A percentile compares a stretch with the other conserved stretches of the same genome.
Evolutionary conservation across 306 rosid species (phyloP).

Genomic region (Vigna unguiculata): DNA sequence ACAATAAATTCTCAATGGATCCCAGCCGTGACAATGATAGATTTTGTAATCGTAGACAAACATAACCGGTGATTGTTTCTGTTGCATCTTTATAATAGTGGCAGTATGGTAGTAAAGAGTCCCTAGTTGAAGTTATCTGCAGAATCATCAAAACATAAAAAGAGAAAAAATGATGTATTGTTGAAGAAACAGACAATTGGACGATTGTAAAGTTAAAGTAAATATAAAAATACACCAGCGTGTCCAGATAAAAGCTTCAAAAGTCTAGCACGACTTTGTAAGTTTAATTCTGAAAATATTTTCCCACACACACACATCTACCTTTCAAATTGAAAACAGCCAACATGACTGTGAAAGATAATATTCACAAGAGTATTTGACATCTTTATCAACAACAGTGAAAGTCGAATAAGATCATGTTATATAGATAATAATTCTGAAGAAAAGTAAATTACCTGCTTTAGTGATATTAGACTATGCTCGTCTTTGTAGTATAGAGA

Average conservation of each 20-base stretch:
- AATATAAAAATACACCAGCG: no score
- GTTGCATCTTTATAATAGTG: constrained; percentile 49
- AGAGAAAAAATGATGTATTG: not conserved
- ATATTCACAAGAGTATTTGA: constrained; percentile 32
- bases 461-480: constrained; percentile 37
- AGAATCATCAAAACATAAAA: constrained; percentile 39
- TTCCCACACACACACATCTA: no score
- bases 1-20: constrained; percentile 63
- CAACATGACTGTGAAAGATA: not conserved
- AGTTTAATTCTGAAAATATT: constrained; percentile 26
- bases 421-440: constrained; percentile 37
- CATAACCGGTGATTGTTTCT: constrained; percentile 47
- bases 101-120: constrained; percentile 67
- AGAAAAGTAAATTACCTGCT: constrained; percentile 35
- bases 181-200: constrained; percentile 33
- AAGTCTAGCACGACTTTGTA: not conserved
- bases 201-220: not conserved
- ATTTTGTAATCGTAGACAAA: constrained; percentile 70
- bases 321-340: not conserved
- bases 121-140: constrained; percentile 74
- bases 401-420: not conserved
- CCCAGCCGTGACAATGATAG: constrained; percentile 81
- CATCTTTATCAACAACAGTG: constrained; percentile 21
- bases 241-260: constrained; percentile 7
- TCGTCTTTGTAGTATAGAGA: constrained; percentile 69